A percentile compares a stretch with the other conserved stretches of the same genome.
Evolutionary conservation across 2,329 filamentous ascomycete species (phyloP).

Genomic region (Lachnum nothofagi): DNA sequence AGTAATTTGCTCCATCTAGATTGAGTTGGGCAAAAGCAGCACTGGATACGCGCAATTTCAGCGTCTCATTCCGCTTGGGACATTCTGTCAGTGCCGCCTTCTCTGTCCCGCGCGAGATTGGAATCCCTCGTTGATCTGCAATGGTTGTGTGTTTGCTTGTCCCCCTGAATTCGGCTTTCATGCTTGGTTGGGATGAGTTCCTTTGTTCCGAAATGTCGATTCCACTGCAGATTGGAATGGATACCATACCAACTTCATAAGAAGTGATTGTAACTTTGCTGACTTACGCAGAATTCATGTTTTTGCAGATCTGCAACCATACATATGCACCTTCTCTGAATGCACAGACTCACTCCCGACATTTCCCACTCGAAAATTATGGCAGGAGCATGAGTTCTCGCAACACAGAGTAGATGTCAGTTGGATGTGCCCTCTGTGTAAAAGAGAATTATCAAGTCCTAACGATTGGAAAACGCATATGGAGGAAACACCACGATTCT

Average conservation of each 20-base stretch:
- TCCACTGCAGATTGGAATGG: too few species aligned
- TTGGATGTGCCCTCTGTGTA: neutral
- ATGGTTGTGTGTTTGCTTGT: too few species aligned
- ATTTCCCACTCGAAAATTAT: slow-evolving; percentile 4
- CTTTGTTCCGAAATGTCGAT: too few species aligned
- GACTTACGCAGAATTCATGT: slow-evolving; percentile 1
- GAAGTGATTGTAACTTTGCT: neutral
- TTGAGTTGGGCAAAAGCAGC: neutral
- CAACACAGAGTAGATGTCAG: neutral
- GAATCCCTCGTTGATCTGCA: too few species aligned
- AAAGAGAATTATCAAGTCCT: neutral
- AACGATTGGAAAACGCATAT: neutral
- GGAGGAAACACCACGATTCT: neutral
- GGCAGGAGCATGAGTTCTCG: slow-evolving; percentile 6
- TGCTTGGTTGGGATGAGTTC: too few species aligned
- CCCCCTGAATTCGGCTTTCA: too few species aligned
- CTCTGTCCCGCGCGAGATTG: too few species aligned
- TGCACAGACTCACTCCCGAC: neutral
- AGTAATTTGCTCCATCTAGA: neutral
- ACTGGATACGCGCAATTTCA: too few species aligned
- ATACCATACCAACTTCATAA: too few species aligned
- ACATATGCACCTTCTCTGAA: slow-evolving; percentile 5
- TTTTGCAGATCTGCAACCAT: slow-evolving; percentile 5
- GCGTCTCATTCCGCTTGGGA: too few species aligned
- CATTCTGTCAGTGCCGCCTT: too few species aligned